These are phyloP conservation scores for Dendrocalamus sinicus DNA, from an alignment of 176 grass and related monocot genomes.

Conservation along the genomic window DNA sequence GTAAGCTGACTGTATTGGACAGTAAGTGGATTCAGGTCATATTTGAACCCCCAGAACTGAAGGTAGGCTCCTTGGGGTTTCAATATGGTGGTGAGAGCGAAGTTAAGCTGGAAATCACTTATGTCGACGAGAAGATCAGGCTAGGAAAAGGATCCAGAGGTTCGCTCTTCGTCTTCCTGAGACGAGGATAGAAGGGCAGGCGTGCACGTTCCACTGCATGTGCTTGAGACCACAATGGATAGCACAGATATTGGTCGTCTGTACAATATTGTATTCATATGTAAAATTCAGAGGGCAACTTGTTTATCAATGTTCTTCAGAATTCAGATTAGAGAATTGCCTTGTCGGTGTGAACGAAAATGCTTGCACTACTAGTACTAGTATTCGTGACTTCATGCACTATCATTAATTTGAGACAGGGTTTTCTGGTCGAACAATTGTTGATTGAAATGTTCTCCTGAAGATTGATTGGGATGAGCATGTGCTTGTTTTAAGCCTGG, in stretches of 20 bases:
- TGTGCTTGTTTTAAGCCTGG: neutral
- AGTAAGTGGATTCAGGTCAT: constrained; percentile 94
- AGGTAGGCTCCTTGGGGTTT: constrained; percentile 72
- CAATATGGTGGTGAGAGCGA: constrained; percentile 85
- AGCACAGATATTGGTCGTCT: constrained; percentile 19
- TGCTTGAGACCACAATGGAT: neutral
- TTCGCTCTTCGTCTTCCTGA: constrained; percentile 86
- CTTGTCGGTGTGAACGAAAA: neutral
- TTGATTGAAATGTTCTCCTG: neutral
- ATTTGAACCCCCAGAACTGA: constrained; percentile 83
- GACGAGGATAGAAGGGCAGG: constrained; percentile 45
- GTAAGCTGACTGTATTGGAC: constrained; percentile 79
- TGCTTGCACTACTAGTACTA: neutral
- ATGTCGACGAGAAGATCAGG: constrained; percentile 84
- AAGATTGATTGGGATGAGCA: neutral
- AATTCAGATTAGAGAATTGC: neutral
- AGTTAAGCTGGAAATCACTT: constrained; percentile 92
- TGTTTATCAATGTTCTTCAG: neutral
- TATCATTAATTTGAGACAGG: neutral
- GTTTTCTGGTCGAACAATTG: neutral
- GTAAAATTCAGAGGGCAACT: constrained; percentile 36
- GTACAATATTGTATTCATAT: constrained; percentile 35
- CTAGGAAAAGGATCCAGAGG: constrained; percentile 83
- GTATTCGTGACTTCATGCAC: neutral
- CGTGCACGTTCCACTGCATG: constrained; percentile 7